Conservation (phyloP, 108 stramenopile species). For the Fistulifera solaris region DNA sequence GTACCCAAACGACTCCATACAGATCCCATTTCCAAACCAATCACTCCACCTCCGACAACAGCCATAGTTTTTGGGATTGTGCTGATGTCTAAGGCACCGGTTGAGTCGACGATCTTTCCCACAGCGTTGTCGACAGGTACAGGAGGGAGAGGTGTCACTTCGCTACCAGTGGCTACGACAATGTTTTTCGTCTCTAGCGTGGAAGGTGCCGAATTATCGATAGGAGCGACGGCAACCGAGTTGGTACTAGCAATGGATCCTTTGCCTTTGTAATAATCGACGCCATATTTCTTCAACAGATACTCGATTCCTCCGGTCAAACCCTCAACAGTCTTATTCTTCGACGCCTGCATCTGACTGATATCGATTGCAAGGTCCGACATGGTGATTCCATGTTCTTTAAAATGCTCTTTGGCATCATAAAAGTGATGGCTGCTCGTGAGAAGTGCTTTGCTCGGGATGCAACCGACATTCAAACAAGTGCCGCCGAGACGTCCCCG, state of each 20-base stretch:
- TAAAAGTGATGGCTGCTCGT: conserved; percentile 91
- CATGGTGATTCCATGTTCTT: conserved; percentile 89
- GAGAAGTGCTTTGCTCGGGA: conserved; percentile 98
- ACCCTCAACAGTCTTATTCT: conserved; percentile 88
- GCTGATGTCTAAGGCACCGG: conserved; percentile 92
- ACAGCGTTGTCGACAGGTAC: conserved; percentile 97
- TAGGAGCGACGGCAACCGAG: conserved; percentile 82
- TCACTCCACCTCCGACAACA: conserved; percentile 97
- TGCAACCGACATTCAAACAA: conserved; percentile 99
- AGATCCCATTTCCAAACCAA: conserved; percentile 99
- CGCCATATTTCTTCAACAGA: conserved; percentile 97
- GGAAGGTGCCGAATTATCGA: conserved; percentile 16
- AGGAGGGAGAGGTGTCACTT: conserved; percentile 95
- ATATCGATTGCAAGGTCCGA: conserved; percentile 81
- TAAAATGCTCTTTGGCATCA: conserved; percentile 90
- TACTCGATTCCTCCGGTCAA: conserved; percentile 98
- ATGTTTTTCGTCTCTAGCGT: conserved; percentile 91
- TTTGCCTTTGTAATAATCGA: conserved; percentile 94
- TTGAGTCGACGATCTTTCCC: conserved; percentile 96
- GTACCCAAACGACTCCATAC: conserved; percentile 94
- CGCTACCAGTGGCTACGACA: conserved; percentile 96
- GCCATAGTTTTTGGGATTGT: conserved; percentile 88
- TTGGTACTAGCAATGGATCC: conserved; percentile 84
- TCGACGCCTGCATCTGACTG: conserved; percentile 83
- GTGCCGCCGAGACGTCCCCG: conserved; percentile 90